Conservation (phyloP, 305 asterid genomes). For the Fraxinus angustifolia region DNA sequence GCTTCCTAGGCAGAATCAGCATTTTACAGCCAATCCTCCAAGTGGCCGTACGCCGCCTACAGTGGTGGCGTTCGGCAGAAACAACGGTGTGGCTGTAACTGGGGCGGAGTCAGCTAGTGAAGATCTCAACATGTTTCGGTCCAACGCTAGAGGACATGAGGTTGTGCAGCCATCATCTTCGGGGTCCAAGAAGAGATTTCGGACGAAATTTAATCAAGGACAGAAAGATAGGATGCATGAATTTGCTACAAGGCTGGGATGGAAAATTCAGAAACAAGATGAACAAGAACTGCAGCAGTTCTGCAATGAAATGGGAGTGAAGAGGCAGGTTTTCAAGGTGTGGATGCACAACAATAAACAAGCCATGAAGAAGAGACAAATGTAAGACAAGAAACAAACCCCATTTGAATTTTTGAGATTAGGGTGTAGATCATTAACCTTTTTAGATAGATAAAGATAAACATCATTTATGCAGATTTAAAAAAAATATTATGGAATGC, state of each 20-base stretch:
- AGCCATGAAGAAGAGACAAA: constrained; percentile 48
- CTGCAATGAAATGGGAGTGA: constrained; percentile 54
- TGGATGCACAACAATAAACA: constrained; percentile 91
- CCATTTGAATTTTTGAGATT: not conserved
- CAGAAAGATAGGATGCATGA: constrained; percentile 74
- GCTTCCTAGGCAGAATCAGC: not conserved
- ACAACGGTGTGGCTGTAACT: not conserved
- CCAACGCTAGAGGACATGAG: not conserved
- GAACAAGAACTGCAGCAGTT: constrained; percentile 49
- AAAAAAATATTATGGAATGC: not conserved
- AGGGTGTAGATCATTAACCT: not conserved
- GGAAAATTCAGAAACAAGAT: constrained; percentile 71
- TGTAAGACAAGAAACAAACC: not conserved
- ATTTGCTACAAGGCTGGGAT: constrained; percentile 54
- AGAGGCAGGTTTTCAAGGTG: constrained; percentile 65
- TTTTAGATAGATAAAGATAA: not conserved
- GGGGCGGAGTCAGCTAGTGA: constrained; percentile 55
- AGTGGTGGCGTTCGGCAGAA: not conserved
- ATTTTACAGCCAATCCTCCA: constrained; percentile 13
- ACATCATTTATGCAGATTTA: not conserved
- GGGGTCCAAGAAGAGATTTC: constrained; percentile 48
- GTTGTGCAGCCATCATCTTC: constrained; percentile 3
- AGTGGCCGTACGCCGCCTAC: not conserved
- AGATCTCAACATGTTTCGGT: constrained; percentile 46
- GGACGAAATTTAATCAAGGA: constrained; percentile 62